These are phyloP conservation scores for Eutrema japonicum DNA, from an alignment of 345 rosid genomes.

Conservation along the genomic window DNA sequence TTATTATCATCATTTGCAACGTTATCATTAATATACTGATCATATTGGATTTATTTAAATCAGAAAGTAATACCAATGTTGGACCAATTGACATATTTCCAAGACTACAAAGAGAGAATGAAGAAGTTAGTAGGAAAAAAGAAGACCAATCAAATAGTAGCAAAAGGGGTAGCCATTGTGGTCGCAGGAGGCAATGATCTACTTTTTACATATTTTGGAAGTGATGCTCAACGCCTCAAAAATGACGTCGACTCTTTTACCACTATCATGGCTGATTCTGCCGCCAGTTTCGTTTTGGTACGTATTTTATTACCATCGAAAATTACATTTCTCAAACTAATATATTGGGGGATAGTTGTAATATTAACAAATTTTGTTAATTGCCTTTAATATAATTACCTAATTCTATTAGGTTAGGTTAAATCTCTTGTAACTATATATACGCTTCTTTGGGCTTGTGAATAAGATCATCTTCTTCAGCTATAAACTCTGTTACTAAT, in stretches of 20 bases:
- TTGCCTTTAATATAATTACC: no score
- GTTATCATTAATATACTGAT: neutral
- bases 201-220: conserved; percentile 8
- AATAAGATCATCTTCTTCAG: no score
- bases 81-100: conserved; percentile 46
- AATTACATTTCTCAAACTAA: neutral
- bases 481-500: no score
- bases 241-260: conserved; percentile 12
- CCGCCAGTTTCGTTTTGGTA: conserved; percentile 27
- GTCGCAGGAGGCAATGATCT: conserved; percentile 28
- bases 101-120: conserved; percentile 43
- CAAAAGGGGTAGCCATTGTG: conserved; percentile 34
- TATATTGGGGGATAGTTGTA: no score
- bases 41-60: neutral
- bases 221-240: neutral
- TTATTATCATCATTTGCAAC: neutral
- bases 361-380: no score
- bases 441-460: no score
- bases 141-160: conserved; percentile 25
- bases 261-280: conserved; percentile 24
- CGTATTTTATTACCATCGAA: neutral
- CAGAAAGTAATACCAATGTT: conserved; percentile 47
- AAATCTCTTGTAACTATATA: no score
- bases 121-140: conserved; percentile 42
- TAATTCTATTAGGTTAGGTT: no score